These are phyloP conservation scores for Alternaria arborescens DNA, from an alignment of 2,329 filamentous ascomycete genomes.

Conservation along the genomic window DNA sequence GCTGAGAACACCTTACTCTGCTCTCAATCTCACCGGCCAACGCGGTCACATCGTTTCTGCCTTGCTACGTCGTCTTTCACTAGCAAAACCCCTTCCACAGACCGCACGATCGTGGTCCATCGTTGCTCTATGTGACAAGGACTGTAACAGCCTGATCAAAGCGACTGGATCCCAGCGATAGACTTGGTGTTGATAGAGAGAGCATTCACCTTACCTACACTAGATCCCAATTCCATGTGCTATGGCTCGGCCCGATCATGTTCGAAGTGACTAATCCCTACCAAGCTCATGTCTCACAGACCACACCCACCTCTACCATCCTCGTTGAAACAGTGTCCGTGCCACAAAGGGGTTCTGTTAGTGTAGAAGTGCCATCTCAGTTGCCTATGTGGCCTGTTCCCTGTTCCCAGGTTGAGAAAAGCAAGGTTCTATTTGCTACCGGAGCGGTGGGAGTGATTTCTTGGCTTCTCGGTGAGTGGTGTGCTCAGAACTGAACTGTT, in stretches of 20 bases:
- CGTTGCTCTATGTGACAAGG: background rate
- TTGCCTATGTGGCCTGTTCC: conserved; percentile 4
- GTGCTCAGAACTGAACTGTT: conserved; percentile 1
- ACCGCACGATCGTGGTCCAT: background rate
- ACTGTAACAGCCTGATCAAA: background rate
- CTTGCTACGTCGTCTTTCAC: background rate
- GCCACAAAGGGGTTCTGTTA: conserved; percentile 1
- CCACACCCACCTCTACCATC: background rate
- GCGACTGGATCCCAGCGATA: background rate
- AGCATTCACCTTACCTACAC: background rate
- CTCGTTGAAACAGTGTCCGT: conserved; percentile 1
- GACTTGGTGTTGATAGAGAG: background rate
- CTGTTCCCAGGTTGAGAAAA: background rate
- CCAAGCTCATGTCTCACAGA: background rate
- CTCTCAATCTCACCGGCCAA: background rate
- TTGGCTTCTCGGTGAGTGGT: conserved; percentile 1
- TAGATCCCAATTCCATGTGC: conserved; percentile 11
- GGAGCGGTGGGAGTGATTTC: conserved; percentile 8
- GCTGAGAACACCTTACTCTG: background rate
- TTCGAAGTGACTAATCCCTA: background rate
- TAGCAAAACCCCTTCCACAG: background rate
- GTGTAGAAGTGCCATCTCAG: background rate
- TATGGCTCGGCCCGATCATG: conserved; percentile 19
- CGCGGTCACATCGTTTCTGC: background rate
- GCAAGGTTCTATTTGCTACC: conserved; percentile 12